phyloP scores from a whole-genome alignment of 352 stramenopile species.

The Globisporangium irregulare region DNA sequence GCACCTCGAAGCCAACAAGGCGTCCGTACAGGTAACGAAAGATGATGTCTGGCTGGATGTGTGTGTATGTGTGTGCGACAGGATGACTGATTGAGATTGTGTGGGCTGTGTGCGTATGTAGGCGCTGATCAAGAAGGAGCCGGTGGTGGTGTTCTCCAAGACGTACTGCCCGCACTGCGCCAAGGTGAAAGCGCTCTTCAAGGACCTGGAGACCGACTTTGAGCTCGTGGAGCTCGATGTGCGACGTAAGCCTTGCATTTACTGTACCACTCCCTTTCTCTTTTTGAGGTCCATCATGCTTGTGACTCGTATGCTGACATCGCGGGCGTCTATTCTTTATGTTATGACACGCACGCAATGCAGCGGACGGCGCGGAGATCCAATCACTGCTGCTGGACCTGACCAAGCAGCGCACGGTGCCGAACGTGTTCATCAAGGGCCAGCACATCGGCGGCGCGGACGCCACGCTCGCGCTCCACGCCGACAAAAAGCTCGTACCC shows the following conservation, averaged over 20 bases:
- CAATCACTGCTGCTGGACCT: conserved; percentile 89
- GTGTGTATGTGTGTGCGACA: not conserved
- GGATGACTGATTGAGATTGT: not conserved
- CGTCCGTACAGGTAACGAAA: conserved; percentile 46
- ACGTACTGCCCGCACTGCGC: conserved; percentile 93
- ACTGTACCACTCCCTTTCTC: no score
- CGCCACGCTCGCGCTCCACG: conserved; percentile 49
- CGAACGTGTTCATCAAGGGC: conserved; percentile 98
- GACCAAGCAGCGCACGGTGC: conserved; percentile 95
- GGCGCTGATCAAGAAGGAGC: conserved; percentile 60
- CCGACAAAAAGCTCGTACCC: conserved; percentile 46
- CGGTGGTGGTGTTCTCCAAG: conserved; percentile 95
- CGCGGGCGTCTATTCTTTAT: not conserved
- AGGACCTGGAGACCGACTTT: conserved; percentile 59
- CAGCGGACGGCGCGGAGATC: conserved; percentile 88
- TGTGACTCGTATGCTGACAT: no score
- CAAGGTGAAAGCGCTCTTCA: conserved; percentile 88
- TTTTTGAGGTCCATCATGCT: no score
- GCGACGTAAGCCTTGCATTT: conserved; percentile 26
- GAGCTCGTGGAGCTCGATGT: conserved; percentile 74
- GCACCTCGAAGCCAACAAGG: conserved; percentile 59
- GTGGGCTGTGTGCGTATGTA: conserved; percentile 20
- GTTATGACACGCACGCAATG: not conserved
- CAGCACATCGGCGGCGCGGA: conserved; percentile 96
- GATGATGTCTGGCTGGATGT: not conserved